Conservation (phyloP, 2,329 filamentous ascomycete genomes). For the Rhinocladiella mackenziei region DNA sequence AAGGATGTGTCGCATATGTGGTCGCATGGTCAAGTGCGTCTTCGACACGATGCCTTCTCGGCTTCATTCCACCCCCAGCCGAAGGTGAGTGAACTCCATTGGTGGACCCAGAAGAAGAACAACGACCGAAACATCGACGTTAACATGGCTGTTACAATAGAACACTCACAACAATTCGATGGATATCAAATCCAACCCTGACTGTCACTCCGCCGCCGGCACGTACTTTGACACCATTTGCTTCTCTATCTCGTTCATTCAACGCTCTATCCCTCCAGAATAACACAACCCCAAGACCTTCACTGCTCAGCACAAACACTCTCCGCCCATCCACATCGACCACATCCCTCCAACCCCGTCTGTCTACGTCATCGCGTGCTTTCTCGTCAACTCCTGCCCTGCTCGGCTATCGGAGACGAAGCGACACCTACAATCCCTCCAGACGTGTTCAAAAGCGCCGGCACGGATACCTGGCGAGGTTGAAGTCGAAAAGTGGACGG, state of each 20-base stretch:
- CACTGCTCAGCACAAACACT: constrained; percentile 5
- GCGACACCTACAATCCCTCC: constrained; percentile 56
- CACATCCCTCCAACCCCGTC: neutral
- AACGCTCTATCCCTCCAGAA: constrained; percentile 14
- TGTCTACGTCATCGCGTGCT: constrained; percentile 27
- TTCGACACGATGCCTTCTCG: constrained; percentile 31
- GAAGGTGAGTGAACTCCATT: constrained; percentile 22
- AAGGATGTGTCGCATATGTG: constrained; percentile 31
- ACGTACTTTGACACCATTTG: constrained; percentile 7
- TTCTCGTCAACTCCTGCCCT: constrained; percentile 46
- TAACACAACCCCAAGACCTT: constrained; percentile 3
- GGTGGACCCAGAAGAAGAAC: neutral
- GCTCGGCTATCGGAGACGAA: constrained; percentile 43
- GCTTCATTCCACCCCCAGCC: constrained; percentile 20
- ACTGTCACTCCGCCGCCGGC: neutral
- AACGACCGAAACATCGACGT: neutral
- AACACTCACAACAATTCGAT: constrained; percentile 25
- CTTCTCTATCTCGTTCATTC: constrained; percentile 19
- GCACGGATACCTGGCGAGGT: constrained; percentile 56
- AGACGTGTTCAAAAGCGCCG: constrained; percentile 59
- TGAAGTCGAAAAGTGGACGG: constrained; percentile 52
- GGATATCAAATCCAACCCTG: constrained; percentile 8
- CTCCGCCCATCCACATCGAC: constrained; percentile 5
- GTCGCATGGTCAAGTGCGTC: constrained; percentile 29
- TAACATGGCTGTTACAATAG: constrained; percentile 9